A percentile compares a stretch with the other conserved stretches of the same genome.
Evolutionary conservation across 1,284 basidiomycete genomes (phyloP).

Genomic region (Moesziomyces antarcticus): DNA sequence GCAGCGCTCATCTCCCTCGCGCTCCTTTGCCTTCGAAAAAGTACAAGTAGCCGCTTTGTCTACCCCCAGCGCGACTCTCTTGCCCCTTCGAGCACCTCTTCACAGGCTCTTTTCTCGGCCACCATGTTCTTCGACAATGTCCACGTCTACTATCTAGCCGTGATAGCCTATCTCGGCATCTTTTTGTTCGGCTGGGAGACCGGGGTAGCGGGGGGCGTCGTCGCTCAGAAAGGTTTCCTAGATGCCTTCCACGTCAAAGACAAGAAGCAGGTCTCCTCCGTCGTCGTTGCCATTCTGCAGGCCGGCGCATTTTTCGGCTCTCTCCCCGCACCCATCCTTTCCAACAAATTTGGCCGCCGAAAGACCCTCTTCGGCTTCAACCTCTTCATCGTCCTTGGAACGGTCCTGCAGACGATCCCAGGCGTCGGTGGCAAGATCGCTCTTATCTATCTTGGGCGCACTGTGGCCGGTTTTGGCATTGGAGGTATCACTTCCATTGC

Average conservation of each 20-base stretch:
- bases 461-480: slow-evolving; percentile 18
- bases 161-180: slow-evolving; percentile 81
- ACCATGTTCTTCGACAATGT: slow-evolving; percentile 13
- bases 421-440: slow-evolving; percentile 4
- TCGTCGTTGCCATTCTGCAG: slow-evolving; percentile 17
- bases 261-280: slow-evolving; percentile 12
- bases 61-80: no score
- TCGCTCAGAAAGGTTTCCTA: slow-evolving; percentile 75
- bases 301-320: slow-evolving; percentile 18
- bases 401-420: slow-evolving; percentile 3
- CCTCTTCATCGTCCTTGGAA: slow-evolving; percentile 7
- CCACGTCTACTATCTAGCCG: slow-evolving; percentile 72
- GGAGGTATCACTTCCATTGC: slow-evolving; percentile 34
- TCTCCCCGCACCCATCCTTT: slow-evolving; percentile 3
- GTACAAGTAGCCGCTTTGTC: no score
- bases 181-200: slow-evolving; percentile 80
- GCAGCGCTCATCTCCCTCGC: no score
- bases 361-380: slow-evolving; percentile 9
- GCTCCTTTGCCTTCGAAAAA: no score
- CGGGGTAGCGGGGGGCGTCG: slow-evolving; percentile 76
- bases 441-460: slow-evolving; percentile 8
- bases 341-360: slow-evolving; percentile 13
- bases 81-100: not conserved
- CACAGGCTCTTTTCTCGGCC: not conserved
- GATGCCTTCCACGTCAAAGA: slow-evolving; percentile 75